Percentiles rank a stretch among this genome's conserved stretches.
phyloP scores from a whole-genome alignment of 1,284 basidiomycete genomes.

The Agroathelia rolfsii region DNA sequence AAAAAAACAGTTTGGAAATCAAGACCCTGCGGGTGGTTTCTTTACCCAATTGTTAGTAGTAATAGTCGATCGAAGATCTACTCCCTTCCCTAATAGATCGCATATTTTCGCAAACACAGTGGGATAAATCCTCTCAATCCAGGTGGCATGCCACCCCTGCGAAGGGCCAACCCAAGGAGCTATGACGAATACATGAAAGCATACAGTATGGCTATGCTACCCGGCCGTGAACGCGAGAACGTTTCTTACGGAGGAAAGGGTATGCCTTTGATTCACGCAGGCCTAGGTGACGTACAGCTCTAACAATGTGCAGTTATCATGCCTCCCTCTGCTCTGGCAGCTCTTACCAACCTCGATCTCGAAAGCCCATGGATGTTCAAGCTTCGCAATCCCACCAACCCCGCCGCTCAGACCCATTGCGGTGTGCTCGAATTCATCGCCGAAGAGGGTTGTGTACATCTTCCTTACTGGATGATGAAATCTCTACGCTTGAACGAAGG shows the following conservation, averaged over 20 bases:
- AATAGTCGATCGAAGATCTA: too few relatives aligned
- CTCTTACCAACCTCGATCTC: slow-evolving; percentile 82
- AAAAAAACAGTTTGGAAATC: slow-evolving; percentile 39
- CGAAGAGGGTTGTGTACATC: slow-evolving; percentile 89
- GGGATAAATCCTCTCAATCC: too few relatives aligned
- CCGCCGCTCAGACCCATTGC: slow-evolving; percentile 84
- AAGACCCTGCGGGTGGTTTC: slow-evolving; percentile 44
- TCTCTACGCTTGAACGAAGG: slow-evolving; percentile 88
- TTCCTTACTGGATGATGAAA: slow-evolving; percentile 99
- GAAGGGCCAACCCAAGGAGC: slow-evolving; percentile 47
- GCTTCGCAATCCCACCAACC: slow-evolving; percentile 81
- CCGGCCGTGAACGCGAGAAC: slow-evolving; percentile 74
- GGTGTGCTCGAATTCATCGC: slow-evolving; percentile 99
- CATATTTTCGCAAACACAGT: too few relatives aligned
- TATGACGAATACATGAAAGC: slow-evolving; percentile 82
- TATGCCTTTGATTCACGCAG: slow-evolving; percentile 36
- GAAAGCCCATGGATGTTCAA: slow-evolving; percentile 96
- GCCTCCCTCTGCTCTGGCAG: slow-evolving; percentile 91
- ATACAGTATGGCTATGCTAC: slow-evolving; percentile 81
- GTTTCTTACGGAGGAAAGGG: slow-evolving; percentile 96
- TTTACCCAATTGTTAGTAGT: too few relatives aligned
- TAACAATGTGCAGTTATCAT: slow-evolving; percentile 78
- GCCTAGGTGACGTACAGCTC: slow-evolving; percentile 7
- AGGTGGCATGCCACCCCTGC: too few relatives aligned
- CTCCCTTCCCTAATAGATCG: too few relatives aligned